Percentiles rank a stretch among this genome's conserved stretches.
Evolutionary conservation across 495 filamentous ascomycete species (phyloP).

Genomic region (Annulohypoxylon moriforme): DNA sequence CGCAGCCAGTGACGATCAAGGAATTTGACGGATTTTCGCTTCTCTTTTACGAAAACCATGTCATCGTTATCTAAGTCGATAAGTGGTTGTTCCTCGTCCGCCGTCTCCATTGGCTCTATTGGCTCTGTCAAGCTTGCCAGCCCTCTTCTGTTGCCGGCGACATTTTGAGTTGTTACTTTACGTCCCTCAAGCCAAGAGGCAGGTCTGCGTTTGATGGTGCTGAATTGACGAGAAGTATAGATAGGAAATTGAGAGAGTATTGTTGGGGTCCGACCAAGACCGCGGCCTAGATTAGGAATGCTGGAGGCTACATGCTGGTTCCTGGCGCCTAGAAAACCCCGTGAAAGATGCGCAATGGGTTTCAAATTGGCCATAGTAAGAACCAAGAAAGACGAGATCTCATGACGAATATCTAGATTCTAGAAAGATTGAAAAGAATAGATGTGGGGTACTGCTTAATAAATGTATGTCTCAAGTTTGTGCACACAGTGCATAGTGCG

Average conservation of each 20-base stretch:
- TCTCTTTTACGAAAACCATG: neutral
- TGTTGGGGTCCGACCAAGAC: constrained; percentile 6
- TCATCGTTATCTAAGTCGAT: neutral
- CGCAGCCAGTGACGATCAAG: constrained; percentile 68
- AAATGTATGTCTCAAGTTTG: neutral
- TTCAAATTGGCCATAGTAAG: constrained; percentile 1
- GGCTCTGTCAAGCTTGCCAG: neutral
- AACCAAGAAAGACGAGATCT: neutral
- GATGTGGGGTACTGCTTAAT: neutral
- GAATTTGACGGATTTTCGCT: neutral
- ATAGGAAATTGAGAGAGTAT: neutral
- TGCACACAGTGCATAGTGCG: too few species aligned
- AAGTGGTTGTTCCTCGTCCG: neutral
- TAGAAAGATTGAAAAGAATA: neutral
- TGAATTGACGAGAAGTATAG: neutral
- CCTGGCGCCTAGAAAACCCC: constrained; percentile 5
- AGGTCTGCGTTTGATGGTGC: neutral
- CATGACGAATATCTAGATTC: neutral
- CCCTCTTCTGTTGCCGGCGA: constrained; percentile 1
- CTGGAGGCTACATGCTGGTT: constrained; percentile 4
- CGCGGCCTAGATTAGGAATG: neutral
- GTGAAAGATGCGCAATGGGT: neutral
- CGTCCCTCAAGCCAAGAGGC: neutral
- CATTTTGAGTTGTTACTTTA: neutral
- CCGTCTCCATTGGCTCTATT: too few species aligned